Evolutionary conservation across 192 early-diverging fungal genomes (phyloP).

Genomic region (Coemansia sp.): DNA sequence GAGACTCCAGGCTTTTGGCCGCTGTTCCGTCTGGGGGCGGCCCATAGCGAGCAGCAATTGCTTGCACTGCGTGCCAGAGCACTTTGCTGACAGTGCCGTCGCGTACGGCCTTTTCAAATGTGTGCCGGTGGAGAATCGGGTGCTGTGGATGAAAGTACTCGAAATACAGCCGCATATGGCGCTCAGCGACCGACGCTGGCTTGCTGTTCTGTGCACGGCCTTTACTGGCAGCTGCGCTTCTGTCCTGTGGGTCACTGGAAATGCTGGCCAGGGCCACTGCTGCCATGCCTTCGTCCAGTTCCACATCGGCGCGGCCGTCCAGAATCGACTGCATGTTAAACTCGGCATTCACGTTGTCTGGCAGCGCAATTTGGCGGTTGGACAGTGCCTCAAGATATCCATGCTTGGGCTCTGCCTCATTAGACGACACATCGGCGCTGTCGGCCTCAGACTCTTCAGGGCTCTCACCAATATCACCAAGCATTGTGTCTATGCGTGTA

Average conservation of each 20-base stretch:
- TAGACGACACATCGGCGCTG: conserved; percentile 21
- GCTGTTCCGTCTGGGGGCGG: conserved; percentile 12
- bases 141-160: conserved; percentile 50
- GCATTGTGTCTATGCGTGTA: background rate
- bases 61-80: conserved; percentile 50
- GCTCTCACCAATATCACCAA: conserved; percentile 13
- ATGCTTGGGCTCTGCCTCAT: conserved; percentile 11
- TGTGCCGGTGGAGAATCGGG: conserved; percentile 51
- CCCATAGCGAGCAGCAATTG: conserved; percentile 50
- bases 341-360: conserved; percentile 21
- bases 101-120: conserved; percentile 43
- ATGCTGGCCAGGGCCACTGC: conserved; percentile 18
- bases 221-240: background rate
- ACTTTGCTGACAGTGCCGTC: conserved; percentile 35
- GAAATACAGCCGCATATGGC: conserved; percentile 38
- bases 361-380: conserved; percentile 52
- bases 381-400: conserved; percentile 41
- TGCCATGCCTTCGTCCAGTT: conserved; percentile 17
- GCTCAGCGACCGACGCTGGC: conserved; percentile 19
- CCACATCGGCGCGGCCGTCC: conserved; percentile 16
- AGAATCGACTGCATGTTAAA: conserved; percentile 19
- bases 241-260: background rate
- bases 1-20: background rate
- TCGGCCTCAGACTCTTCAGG: conserved; percentile 20
- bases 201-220: background rate